Evolutionary conservation across 257 asterid genomes (phyloP).

Genomic region (Craterostigma plantagineum): DNA sequence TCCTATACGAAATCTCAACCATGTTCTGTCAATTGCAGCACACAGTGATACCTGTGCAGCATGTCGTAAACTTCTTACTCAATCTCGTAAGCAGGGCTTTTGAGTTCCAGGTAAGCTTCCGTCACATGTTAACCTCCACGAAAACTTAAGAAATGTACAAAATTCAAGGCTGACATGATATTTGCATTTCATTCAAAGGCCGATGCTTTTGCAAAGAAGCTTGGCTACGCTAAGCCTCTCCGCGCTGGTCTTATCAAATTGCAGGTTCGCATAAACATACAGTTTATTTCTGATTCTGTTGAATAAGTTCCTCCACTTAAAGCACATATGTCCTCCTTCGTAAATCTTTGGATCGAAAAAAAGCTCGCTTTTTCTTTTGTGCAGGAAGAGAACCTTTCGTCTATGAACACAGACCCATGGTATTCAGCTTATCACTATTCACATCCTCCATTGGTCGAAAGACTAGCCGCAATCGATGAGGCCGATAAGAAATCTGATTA

Average conservation of each 20-base stretch:
- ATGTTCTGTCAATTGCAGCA: constrained; percentile 38
- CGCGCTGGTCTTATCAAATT: constrained; percentile 86
- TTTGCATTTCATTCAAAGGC: constrained; percentile 33
- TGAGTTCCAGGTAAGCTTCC: constrained; percentile 81
- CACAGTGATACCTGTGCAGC: constrained; percentile 90
- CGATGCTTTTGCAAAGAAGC: constrained; percentile 88
- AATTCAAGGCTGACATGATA: neutral
- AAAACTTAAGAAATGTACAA: neutral
- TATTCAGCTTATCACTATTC: constrained; percentile 95
- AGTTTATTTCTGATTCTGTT: neutral
- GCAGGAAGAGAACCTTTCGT: constrained; percentile 86
- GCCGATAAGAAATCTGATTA: constrained; percentile 65
- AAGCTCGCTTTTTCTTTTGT: too few species aligned
- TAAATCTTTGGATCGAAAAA: neutral
- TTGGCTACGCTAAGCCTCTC: constrained; percentile 66
- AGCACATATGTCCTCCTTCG: neutral
- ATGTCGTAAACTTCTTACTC: constrained; percentile 66
- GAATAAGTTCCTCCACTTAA: neutral
- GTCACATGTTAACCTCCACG: constrained; percentile 3
- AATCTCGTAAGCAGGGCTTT: constrained; percentile 90
- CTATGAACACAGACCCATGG: constrained; percentile 94
- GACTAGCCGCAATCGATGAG: constrained; percentile 69
- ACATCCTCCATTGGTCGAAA: constrained; percentile 91
- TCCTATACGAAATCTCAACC: neutral
- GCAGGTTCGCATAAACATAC: constrained; percentile 61